Evolutionary conservation across 2,329 filamentous ascomycete genomes (phyloP), one percentile per base, ranked within the genome.

Genomic region (Penicillium sp.): DNA sequence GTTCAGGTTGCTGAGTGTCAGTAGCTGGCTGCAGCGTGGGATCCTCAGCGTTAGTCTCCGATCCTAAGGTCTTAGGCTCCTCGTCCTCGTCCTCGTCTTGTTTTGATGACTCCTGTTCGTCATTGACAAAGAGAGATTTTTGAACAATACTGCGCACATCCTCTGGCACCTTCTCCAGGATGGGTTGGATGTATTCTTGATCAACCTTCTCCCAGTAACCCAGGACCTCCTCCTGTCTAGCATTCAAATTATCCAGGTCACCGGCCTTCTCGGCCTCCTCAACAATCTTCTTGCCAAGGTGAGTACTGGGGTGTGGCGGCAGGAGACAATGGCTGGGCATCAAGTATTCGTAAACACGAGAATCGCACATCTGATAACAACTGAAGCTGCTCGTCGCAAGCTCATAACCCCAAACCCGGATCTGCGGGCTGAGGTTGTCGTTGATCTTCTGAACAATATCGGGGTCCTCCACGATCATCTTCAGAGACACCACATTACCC

Each of bases 271-370:
- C 86, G 0, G 90, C 90, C 51, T 86, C 79, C 66, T 93, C 85
- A n/a, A 85, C 82, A n/a, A 96, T 78, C 69, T 91, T 90, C 75
- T 88, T 89, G 8, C 90, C 92, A 33, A 99, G 75, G 71, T 84
- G 96, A 58, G 90, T 95, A 59, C 88, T 87, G 0, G 92, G 92
- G 70, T 97, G 92, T 0, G 94, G 94, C 20, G 94, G 94, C 29
- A 99, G 78, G 64, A 99, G 89, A 54, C 89, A 91, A 75, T 97
- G 92, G 41, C 89, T 94, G 2, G 94, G 94, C 73, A 99, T 90
- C 50, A 99, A 80, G 71, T 99, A 99, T 77, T 99, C 94, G 76
- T 99, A 99, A 82, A 92, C 95, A 64, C 94, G 83, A 25, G 92
- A 96, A 75, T 99, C 94, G 75, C 93, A 97, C 53, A 90, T 84